Conservation (phyloP, 1,284 basidiomycete genomes). For the Ustilago cynodontis region DNA sequence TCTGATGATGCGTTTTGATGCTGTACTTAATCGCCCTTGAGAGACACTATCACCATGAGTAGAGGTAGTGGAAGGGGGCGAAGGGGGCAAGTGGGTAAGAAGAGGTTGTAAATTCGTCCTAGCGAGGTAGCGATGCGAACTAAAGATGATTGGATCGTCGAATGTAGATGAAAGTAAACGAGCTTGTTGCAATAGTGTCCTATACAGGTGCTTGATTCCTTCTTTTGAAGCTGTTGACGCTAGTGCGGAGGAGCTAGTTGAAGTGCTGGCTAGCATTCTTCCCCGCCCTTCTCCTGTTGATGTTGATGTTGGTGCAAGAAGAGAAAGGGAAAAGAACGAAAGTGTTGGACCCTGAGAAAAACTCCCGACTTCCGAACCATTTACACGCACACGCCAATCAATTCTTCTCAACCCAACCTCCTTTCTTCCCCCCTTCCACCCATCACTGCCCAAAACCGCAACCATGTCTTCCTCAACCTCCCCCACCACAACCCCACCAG, state of each 20-base stretch:
- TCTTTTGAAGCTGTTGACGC: constrained; percentile 9
- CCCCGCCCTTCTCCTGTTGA: background rate
- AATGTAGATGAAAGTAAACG: constrained; percentile 33
- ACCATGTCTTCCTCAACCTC: constrained; percentile 16
- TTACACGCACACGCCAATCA: constrained; percentile 8
- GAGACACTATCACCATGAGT: background rate
- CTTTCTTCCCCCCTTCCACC: background rate
- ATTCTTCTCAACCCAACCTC: too few species aligned
- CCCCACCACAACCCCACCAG: background rate
- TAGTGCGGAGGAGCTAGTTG: constrained; percentile 12
- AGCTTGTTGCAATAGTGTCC: constrained; percentile 36
- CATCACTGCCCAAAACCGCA: background rate
- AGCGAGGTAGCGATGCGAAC: constrained; percentile 38
- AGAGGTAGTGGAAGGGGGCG: background rate
- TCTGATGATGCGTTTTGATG: constrained; percentile 10
- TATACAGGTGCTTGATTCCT: constrained; percentile 41
- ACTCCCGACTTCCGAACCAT: constrained; percentile 31
- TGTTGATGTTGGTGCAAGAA: background rate
- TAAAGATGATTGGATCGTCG: constrained; percentile 25
- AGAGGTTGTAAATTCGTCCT: constrained; percentile 43
- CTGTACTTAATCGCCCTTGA: too few species aligned
- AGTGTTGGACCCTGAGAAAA: constrained; percentile 20
- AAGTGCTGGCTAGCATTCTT: constrained; percentile 20
- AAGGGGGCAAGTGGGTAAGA: constrained; percentile 1
- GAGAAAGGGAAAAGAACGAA: background rate